A percentile compares a stretch with the other conserved stretches of the same genome.
These are phyloP conservation scores for Synchytrium microbalum DNA, from an alignment of 371 early-diverging fungal species.

Conservation along the genomic window DNA sequence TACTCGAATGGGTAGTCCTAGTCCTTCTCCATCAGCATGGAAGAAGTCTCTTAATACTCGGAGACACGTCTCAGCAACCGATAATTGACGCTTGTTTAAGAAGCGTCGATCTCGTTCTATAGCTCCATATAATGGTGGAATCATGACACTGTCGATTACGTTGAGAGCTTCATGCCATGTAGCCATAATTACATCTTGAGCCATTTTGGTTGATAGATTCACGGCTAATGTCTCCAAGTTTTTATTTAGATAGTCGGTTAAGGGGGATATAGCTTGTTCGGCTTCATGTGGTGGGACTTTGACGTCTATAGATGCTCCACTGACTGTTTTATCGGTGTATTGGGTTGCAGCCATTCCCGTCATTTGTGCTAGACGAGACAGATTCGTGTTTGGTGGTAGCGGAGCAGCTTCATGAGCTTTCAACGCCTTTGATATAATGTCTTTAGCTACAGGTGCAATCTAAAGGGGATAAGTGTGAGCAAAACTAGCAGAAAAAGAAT, in stretches of 20 bases:
- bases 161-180: conserved; percentile 82
- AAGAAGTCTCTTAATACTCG: conserved; percentile 75
- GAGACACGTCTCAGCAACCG: conserved; percentile 21
- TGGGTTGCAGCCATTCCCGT: not conserved
- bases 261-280: conserved; percentile 60
- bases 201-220: conserved; percentile 66
- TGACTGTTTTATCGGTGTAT: conserved; percentile 25
- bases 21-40: conserved; percentile 78
- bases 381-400: conserved; percentile 28
- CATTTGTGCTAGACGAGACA: conserved; percentile 28
- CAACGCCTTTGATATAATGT: conserved; percentile 32
- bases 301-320: conserved; percentile 27
- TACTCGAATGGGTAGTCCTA: conserved; percentile 63
- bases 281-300: conserved; percentile 43
- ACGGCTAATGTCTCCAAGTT: conserved; percentile 71
- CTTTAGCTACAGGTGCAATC: conserved; percentile 27
- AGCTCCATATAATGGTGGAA: conserved; percentile 74
- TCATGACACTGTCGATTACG: conserved; percentile 59
- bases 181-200: conserved; percentile 67
- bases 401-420: conserved; percentile 41
- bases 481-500: conserved; percentile 4
- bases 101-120: conserved; percentile 60
- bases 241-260: conserved; percentile 82
- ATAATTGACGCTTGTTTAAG: conserved; percentile 33
- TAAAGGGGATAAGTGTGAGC: conserved; percentile 5